Percentiles rank a stretch among this genome's conserved stretches.
These are phyloP conservation scores for Phanerodontia chrysosporium DNA, from an alignment of 768 basidiomycete species.

Conservation along the genomic window DNA sequence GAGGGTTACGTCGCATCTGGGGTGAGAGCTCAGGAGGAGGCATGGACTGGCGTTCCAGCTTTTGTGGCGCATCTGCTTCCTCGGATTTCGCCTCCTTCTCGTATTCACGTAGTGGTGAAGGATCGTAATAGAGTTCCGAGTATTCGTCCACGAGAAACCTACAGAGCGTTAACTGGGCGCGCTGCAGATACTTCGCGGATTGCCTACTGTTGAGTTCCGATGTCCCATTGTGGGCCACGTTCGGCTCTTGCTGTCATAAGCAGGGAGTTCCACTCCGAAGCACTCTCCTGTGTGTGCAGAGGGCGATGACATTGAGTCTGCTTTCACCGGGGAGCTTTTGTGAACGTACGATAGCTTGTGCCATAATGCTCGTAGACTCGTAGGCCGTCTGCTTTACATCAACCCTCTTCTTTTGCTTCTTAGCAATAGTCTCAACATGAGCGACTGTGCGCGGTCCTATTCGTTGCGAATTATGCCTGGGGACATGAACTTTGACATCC, in stretches of 20 bases:
- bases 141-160: conserved; percentile 76
- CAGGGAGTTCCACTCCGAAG: conserved; percentile 84
- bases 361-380: conserved; percentile 44
- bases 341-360: conserved; percentile 60
- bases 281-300: conserved; percentile 49
- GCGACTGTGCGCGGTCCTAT: conserved; percentile 59
- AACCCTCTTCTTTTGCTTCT: conserved; percentile 41
- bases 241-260: conserved; percentile 75
- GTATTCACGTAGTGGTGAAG: conserved; percentile 44
- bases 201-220: conserved; percentile 80
- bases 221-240: conserved; percentile 84
- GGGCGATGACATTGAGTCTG: not conserved
- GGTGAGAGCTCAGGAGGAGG: conserved; percentile 16
- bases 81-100: conserved; percentile 22
- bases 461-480: conserved; percentile 70
- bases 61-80: conserved; percentile 13
- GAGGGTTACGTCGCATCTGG: conserved; percentile 8
- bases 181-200: too few species aligned
- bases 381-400: conserved; percentile 61
- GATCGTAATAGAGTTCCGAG: conserved; percentile 72
- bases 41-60: conserved; percentile 13
- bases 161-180: not conserved
- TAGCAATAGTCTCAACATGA: conserved; percentile 55
- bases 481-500: conserved; percentile 60
- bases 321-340: not conserved